Base-by-base conservation (phyloP, 2,329 filamentous ascomycete genomes). In the Neonectria ditissima region DNA sequence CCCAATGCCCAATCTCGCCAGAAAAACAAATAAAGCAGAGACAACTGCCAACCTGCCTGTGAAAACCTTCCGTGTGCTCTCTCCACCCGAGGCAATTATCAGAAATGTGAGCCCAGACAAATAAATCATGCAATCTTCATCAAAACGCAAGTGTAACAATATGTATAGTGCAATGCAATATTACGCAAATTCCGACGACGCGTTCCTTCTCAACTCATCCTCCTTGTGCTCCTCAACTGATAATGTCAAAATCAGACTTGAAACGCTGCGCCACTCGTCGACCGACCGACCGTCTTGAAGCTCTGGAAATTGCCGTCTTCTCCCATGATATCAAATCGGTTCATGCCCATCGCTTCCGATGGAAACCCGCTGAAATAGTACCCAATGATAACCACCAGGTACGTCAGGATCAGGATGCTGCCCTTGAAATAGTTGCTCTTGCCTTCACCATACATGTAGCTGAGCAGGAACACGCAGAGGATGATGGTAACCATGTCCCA, bases 371-470 rank as follows among this genome's bases (percentile, higher is more conserved):
- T 93, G 63, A 97, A 91, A 80, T 93, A 98, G 82, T 97, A 99
- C 1, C 96, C 96, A 47, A 93, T 88, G 28, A 97, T 83, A 52
- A 99, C 93, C 28, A 98, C 96, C 24, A 98, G 80, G 77, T 99
- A 99, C 34, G 93, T 96, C 54, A 99, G 83, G 67, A 98, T 89
- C 55, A 99, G 84, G 71, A 98, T 97, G 69, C 93, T 97, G 55
- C 96, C 96, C 83, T 99, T 99, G 88, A 99, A 99, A 80, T 99
- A 99, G 80, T 99, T 99, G 83, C 94, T 98, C 88, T 99, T 99
- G 43, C 96, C 96, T 81, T 99, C 96, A 55, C 95, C 93, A 73
- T 98, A 97, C 84, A 99, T 95, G 83, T 98, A 97, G 74, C 94
- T 97, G 69, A 99, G 88, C 60, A 99, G 82, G 82, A 99, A 97